These are phyloP conservation scores for Leccinum broughii DNA, from an alignment of 768 basidiomycete species.

Conservation along the genomic window DNA sequence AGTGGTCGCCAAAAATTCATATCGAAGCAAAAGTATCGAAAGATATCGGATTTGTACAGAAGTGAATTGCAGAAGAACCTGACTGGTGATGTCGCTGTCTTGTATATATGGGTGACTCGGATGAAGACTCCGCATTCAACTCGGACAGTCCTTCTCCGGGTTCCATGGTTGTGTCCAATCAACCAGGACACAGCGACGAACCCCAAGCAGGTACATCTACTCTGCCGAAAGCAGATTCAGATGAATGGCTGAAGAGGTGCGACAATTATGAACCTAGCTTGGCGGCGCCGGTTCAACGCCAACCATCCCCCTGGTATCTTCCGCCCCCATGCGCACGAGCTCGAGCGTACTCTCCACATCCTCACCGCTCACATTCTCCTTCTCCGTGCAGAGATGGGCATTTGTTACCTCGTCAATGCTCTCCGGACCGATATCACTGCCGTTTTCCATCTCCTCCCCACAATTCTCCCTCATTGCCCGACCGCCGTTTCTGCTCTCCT, in stretches of 20 bases:
- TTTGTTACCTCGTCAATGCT: background rate
- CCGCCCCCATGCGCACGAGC: background rate
- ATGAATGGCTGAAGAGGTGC: too few species aligned
- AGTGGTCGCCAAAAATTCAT: background rate
- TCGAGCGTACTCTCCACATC: background rate
- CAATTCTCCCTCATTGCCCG: background rate
- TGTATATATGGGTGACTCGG: too few species aligned
- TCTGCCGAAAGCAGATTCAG: background rate
- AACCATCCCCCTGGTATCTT: background rate
- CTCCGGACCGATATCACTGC: background rate
- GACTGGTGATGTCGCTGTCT: too few species aligned
- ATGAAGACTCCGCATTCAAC: background rate
- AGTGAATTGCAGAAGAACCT: too few species aligned
- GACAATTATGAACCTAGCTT: background rate
- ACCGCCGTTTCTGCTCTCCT: too few species aligned
- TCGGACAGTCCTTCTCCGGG: background rate
- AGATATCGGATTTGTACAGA: background rate
- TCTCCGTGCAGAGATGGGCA: background rate
- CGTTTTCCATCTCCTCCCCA: background rate
- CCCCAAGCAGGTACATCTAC: background rate
- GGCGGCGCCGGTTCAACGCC: background rate
- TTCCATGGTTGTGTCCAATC: background rate
- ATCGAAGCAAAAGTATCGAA: background rate
- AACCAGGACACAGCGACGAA: background rate
- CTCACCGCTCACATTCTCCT: background rate